A percentile compares a stretch with the other conserved stretches of the same genome.
These are phyloP conservation scores for Pelargonium nanum DNA, from an alignment of 345 rosid species.

Conservation along the genomic window DNA sequence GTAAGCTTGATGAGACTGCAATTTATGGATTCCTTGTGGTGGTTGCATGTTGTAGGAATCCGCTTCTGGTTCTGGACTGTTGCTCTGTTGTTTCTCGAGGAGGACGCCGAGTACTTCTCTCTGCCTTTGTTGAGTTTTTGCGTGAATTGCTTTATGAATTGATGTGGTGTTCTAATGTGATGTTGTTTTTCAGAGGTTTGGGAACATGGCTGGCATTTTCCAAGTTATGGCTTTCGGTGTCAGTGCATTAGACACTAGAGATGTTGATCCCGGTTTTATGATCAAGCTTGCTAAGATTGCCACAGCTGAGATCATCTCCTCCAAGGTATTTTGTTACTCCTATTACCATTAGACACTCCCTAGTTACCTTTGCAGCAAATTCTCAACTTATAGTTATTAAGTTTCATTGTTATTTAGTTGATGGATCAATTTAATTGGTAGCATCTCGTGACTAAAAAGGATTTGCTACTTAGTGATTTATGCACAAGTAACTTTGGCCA, in stretches of 20 bases:
- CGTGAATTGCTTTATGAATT: constrained; percentile 2
- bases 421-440: not conserved
- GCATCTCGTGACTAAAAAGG: not conserved
- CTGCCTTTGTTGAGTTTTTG: constrained; percentile 3
- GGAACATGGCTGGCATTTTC: constrained; percentile 91
- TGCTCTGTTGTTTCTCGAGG: constrained; percentile 76
- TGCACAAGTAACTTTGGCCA: not conserved
- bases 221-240: constrained; percentile 87
- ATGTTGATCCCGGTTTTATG: constrained; percentile 63
- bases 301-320: constrained; percentile 81
- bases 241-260: constrained; percentile 44
- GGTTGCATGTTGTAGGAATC: constrained; percentile 42
- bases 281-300: constrained; percentile 88
- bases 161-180: constrained; percentile 4
- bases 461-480: not conserved
- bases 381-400: not conserved
- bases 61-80: constrained; percentile 88
- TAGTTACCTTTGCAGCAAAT: not conserved
- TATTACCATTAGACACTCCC: not conserved
- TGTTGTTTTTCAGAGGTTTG: constrained; percentile 45
- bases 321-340: constrained; percentile 47
- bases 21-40: not conserved
- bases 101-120: constrained; percentile 61
- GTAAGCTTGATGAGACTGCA: not conserved
- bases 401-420: not conserved